These are phyloP conservation scores for Gymnopilus dilepis DNA, from an alignment of 768 basidiomycete species.

Conservation along the genomic window DNA sequence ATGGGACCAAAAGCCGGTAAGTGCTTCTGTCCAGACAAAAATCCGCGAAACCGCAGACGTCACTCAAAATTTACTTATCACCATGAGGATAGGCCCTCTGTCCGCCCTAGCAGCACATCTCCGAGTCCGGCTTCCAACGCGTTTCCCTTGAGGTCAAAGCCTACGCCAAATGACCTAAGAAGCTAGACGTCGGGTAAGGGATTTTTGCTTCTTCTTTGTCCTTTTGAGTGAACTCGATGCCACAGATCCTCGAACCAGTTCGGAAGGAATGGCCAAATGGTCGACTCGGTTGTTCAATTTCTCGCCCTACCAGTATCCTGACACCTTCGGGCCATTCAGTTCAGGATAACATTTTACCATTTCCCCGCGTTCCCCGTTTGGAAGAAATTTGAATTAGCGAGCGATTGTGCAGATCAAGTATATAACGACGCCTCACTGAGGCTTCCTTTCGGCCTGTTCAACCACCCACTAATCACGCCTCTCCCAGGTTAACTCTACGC, in stretches of 20 bases:
- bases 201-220: no score
- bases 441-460: not conserved
- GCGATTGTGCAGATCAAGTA: not conserved
- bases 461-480: not conserved
- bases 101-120: not conserved
- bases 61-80: not conserved
- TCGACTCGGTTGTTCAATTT: no score
- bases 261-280: no score
- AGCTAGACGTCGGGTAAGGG: not conserved
- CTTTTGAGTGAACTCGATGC: no score
- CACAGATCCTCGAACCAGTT: no score
- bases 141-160: not conserved
- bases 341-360: conserved; percentile 2
- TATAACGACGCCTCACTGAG: no score
- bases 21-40: no score
- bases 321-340: no score
- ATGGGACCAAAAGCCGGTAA: no score
- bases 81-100: not conserved
- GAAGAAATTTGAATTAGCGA: not conserved
- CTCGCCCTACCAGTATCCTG: no score
- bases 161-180: not conserved
- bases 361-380: not conserved
- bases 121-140: not conserved
- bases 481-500: no score
- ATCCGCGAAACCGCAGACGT: no score